Conservation (phyloP, 2,329 filamentous ascomycete species). For the Monosporascus sp. region DNA sequence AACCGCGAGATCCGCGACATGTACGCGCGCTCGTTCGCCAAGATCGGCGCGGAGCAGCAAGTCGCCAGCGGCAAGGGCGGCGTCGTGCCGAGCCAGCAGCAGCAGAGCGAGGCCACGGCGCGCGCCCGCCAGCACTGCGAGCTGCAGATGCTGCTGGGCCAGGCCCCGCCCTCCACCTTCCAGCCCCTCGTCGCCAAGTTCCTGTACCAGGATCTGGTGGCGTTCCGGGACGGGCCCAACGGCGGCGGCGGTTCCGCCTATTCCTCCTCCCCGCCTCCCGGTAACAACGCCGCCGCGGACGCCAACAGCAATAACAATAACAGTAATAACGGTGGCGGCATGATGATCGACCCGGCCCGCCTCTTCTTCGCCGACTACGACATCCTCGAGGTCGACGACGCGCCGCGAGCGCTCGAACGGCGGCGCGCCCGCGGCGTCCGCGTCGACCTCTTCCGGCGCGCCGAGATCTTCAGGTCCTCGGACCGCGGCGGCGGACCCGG, state of each 20-base stretch:
- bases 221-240: conserved; percentile 38
- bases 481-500: conserved; percentile 3
- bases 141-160: conserved; percentile 46
- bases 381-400: conserved; percentile 61
- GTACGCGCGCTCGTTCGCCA: conserved; percentile 42
- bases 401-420: conserved; percentile 40
- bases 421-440: conserved; percentile 33
- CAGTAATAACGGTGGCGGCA: not conserved
- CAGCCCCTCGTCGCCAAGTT: conserved; percentile 58
- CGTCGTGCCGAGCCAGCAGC: conserved; percentile 26
- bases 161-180: conserved; percentile 41
- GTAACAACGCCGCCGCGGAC: not conserved
- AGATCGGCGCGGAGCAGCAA: conserved; percentile 39
- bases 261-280: not conserved
- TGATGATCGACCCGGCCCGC: conserved; percentile 57
- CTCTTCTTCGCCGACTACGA: conserved; percentile 70
- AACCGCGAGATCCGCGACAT: conserved; percentile 44
- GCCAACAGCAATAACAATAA: not conserved
- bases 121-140: conserved; percentile 45
- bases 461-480: conserved; percentile 46
- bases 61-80: not conserved
- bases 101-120: conserved; percentile 36
- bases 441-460: conserved; percentile 55
- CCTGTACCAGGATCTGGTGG: conserved; percentile 53
- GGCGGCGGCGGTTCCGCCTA: not conserved